phyloP scores from a whole-genome alignment of 2,329 filamentous ascomycete genomes.

The Monilinia fructigena region DNA sequence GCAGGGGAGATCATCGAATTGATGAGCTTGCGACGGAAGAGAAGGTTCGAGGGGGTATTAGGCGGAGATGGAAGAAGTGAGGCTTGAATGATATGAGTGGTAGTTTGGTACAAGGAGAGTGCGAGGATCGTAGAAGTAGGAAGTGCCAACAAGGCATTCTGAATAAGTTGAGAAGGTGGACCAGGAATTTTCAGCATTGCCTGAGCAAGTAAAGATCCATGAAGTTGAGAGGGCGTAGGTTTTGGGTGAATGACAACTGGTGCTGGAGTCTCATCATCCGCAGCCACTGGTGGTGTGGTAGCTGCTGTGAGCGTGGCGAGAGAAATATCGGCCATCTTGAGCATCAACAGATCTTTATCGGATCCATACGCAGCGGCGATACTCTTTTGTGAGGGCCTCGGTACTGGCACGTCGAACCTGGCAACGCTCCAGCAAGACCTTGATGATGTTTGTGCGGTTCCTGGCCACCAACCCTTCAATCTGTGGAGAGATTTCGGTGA shows the following conservation, averaged over 20 bases:
- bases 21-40: constrained; percentile 62
- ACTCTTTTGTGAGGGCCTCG: constrained; percentile 52
- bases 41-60: constrained; percentile 53
- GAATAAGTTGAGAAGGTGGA: constrained; percentile 65
- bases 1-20: constrained; percentile 52
- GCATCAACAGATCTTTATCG: constrained; percentile 51
- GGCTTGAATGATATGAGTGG: constrained; percentile 63
- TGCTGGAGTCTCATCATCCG: constrained; percentile 27
- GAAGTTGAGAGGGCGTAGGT: constrained; percentile 58
- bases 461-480: constrained; percentile 72
- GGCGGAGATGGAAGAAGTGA: constrained; percentile 56
- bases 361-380: constrained; percentile 56
- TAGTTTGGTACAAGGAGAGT: constrained; percentile 55
- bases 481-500: constrained; percentile 69
- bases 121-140: constrained; percentile 55
- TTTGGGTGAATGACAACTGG: constrained; percentile 38
- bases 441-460: constrained; percentile 75
- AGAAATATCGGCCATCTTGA: constrained; percentile 59
- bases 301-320: constrained; percentile 46
- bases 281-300: constrained; percentile 32
- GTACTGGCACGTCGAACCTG: constrained; percentile 61
- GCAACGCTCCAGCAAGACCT: constrained; percentile 80
- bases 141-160: constrained; percentile 66
- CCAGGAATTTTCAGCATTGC: constrained; percentile 75
- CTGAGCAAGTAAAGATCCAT: constrained; percentile 80